Evolutionary conservation across 140 eudicot genomes (phyloP).

Genomic region (Senecio squalidus): DNA sequence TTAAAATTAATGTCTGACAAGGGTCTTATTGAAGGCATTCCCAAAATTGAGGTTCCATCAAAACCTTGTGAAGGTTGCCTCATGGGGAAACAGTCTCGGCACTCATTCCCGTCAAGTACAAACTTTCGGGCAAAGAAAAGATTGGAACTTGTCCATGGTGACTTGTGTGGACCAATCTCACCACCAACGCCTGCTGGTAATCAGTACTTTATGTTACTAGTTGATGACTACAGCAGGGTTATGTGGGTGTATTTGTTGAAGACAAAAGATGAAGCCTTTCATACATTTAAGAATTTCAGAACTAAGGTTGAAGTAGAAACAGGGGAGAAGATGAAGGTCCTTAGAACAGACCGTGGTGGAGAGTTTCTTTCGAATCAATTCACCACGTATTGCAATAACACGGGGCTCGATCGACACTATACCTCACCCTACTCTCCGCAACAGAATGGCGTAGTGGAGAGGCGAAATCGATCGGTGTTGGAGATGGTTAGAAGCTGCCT

Average conservation of each 20-base stretch:
- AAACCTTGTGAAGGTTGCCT: not conserved
- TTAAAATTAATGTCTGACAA: not conserved
- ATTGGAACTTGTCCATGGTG: not conserved
- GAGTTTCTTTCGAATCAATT: not conserved
- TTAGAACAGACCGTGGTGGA: not conserved
- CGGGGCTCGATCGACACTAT: not conserved
- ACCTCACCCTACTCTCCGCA: not conserved
- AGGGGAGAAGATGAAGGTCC: not conserved
- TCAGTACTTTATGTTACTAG: not conserved
- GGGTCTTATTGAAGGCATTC: not conserved
- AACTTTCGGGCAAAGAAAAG: not conserved
- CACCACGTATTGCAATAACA: not conserved
- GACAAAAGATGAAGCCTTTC: not conserved
- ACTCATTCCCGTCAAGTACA: not conserved
- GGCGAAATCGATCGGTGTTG: not conserved
- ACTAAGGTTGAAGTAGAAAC: not conserved
- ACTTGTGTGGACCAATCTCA: not conserved
- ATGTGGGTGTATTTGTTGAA: not conserved
- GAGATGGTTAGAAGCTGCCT: not conserved
- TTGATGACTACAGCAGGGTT: not conserved
- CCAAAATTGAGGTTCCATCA: not conserved
- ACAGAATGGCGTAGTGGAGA: not conserved
- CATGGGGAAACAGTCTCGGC: not conserved
- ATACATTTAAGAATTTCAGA: not conserved
- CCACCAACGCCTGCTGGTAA: not conserved